Base-by-base conservation (phyloP, 164 flowering plant genomes). In the Aristolochia fimbriata region DNA sequence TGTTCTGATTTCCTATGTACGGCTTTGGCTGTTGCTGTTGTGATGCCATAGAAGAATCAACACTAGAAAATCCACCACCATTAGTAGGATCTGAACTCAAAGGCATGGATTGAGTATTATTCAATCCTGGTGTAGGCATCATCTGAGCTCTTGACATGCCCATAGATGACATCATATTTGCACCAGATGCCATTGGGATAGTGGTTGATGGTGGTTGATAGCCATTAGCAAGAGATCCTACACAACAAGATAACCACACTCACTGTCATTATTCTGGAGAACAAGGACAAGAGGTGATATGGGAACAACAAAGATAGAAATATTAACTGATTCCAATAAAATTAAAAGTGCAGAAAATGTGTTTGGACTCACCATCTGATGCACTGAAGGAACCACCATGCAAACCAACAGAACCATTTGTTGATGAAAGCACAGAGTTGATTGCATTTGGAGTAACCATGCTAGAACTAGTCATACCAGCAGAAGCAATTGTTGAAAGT, bases 91-190 rank as follows among this genome's bases (percentile, higher is more conserved):
- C 96, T 47, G 79, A 7, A 70, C 76, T 90, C 76, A 73, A 64
- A 50, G 76, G 71, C 49, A 66, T 52, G 25, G 85, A 62, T 55
- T 81, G 85, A 61, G 74, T 71, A 61, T 63, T 79, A 70, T 63
- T 85, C 65, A 88, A 77, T 63, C 97, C 96, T 50, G 97, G 97
- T 27, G 99, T 91, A 54, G 97, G 97, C 61, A 94, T 94, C 99
- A 94, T 91, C 75, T 91, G 99, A 71, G 83, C 83, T 41, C 76
- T 80, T 66, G 75, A 91, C 30, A 41, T 78, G 68, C 78, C 76
- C 68, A 74, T 68, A 41, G 92, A 74, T 61, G 91, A 59, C 61
- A 80, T 62, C 70, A 75, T 60, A 59, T 70, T 83, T 58, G 83
- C 85, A 70, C 79, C 72, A 58, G 85, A 70, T 58, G 76, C 72